Percentiles rank a stretch among this genome's conserved stretches.
phyloP scores from a whole-genome alignment of 1,139 yeast species.

The Blastobotrys apis region DNA sequence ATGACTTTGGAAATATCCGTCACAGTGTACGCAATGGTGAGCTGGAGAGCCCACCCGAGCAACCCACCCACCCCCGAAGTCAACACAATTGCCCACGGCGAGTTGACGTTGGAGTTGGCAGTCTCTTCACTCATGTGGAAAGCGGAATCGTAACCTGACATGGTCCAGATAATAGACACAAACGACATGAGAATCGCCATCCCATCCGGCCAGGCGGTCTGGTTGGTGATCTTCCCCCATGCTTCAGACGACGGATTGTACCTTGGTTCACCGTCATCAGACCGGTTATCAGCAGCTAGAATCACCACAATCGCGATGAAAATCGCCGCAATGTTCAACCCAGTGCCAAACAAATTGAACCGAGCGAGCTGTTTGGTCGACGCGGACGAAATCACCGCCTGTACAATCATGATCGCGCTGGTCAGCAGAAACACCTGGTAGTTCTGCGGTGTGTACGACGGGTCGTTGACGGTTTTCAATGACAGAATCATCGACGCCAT shows the following conservation, averaged over 20 bases:
- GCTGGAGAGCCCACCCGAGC: slow-evolving; percentile 59
- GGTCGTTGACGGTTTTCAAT: slow-evolving; percentile 38
- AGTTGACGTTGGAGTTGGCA: slow-evolving; percentile 58
- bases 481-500: slow-evolving; percentile 61
- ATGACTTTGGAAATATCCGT: slow-evolving; percentile 51
- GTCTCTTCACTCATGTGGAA: slow-evolving; percentile 73
- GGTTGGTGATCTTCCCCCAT: slow-evolving; percentile 54
- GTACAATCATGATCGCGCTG: slow-evolving; percentile 49
- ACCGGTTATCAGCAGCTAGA: slow-evolving; percentile 49
- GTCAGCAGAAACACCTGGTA: slow-evolving; percentile 52
- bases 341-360: slow-evolving; percentile 52
- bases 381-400: slow-evolving; percentile 38
- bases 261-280: slow-evolving; percentile 38
- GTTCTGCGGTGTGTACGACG: slow-evolving; percentile 41
- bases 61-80: slow-evolving; percentile 60
- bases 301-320: slow-evolving; percentile 54
- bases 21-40: slow-evolving; percentile 62
- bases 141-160: slow-evolving; percentile 74
- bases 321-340: slow-evolving; percentile 46
- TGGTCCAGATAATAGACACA: slow-evolving; percentile 68
- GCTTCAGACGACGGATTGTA: slow-evolving; percentile 51
- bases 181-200: slow-evolving; percentile 57
- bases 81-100: slow-evolving; percentile 63
- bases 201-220: slow-evolving; percentile 66
- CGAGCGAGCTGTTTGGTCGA: slow-evolving; percentile 55